Evolutionary conservation across 768 basidiomycete genomes (phyloP).

Genomic region (Lentinula sp.): DNA sequence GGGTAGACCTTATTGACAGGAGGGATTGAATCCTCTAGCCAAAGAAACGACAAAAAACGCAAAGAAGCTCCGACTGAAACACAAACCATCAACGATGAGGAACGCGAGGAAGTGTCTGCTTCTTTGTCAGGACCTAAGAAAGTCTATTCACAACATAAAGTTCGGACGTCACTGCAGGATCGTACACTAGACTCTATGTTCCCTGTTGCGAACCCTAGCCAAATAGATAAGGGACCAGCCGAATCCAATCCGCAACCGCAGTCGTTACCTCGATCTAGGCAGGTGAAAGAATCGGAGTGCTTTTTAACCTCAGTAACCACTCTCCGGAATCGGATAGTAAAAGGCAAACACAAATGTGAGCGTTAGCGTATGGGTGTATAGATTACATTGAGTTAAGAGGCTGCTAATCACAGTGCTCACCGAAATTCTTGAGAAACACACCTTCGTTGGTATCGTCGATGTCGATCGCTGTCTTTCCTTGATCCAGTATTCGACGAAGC

Average conservation of each 20-base stretch:
- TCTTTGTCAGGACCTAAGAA: conserved; percentile 35
- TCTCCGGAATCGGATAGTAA: conserved; percentile 53
- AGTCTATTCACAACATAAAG: conserved; percentile 78
- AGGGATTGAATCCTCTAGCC: conserved; percentile 29
- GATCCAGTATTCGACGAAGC: conserved; percentile 80
- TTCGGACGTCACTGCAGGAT: conserved; percentile 81
- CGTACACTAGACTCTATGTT: conserved; percentile 97
- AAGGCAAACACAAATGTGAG: conserved; percentile 67
- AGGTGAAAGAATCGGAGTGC: conserved; percentile 73
- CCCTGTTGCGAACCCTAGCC: conserved; percentile 54
- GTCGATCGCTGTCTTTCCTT: conserved; percentile 66
- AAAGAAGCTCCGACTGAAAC: conserved; percentile 16
- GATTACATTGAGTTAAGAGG: background rate
- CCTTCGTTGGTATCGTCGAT: conserved; percentile 91
- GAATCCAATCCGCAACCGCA: conserved; percentile 9
- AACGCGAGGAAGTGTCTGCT: background rate
- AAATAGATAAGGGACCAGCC: conserved; percentile 16
- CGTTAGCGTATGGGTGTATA: background rate
- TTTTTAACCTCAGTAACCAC: conserved; percentile 67
- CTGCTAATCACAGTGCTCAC: conserved; percentile 51
- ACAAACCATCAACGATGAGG: background rate
- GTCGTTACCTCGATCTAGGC: conserved; percentile 28
- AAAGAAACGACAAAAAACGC: conserved; percentile 18
- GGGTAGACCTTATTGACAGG: conserved; percentile 57
- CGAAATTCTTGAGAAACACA: conserved; percentile 81